A percentile compares a stretch with the other conserved stretches of the same genome.
Evolutionary conservation across 352 stramenopile species (phyloP).

Genomic region (Phytophthora idaei): DNA sequence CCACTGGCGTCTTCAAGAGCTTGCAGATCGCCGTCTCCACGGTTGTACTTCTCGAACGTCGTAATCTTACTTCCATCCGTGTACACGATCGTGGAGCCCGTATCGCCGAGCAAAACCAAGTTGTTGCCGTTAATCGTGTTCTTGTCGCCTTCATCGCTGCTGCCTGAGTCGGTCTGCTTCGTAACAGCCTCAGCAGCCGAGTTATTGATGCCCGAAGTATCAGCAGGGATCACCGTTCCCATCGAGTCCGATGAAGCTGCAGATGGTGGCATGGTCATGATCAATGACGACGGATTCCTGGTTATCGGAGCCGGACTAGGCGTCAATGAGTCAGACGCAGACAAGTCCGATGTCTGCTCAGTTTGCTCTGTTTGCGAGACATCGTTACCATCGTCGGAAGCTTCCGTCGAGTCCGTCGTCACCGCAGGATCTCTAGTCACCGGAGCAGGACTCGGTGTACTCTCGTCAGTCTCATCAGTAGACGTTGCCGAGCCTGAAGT

Average conservation of each 20-base stretch:
- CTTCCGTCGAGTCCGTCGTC: conserved; percentile 10
- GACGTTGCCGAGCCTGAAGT: conserved; percentile 7
- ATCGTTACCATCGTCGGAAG: conserved; percentile 14
- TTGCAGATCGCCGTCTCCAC: conserved; percentile 24
- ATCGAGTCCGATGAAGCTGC: conserved; percentile 27
- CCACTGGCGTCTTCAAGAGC: conserved; percentile 27
- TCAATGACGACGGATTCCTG: conserved; percentile 12
- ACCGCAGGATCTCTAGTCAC: conserved; percentile 35
- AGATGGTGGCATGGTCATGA: conserved; percentile 27
- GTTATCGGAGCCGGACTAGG: conserved; percentile 32
- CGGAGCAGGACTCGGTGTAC: conserved; percentile 35
- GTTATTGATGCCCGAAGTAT: conserved; percentile 36
- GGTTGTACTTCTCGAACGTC: conserved; percentile 48
- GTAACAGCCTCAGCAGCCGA: conserved; percentile 32
- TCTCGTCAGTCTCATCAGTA: conserved; percentile 30
- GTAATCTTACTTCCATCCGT: conserved; percentile 40
- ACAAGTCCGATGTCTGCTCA: conserved; percentile 1
- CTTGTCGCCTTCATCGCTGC: conserved; percentile 21
- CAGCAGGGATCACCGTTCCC: conserved; percentile 39
- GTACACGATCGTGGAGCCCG: conserved; percentile 40
- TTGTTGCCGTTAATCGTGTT: conserved; percentile 31
- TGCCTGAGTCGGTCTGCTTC: conserved; percentile 29
- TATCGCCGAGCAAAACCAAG: conserved; percentile 37
- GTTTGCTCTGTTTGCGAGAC: conserved; percentile 24
- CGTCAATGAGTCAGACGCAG: conserved; percentile 15